Evolutionary conservation across 495 filamentous ascomycete genomes (phyloP).

Genomic region (Parathielavia hyrcaniae): DNA sequence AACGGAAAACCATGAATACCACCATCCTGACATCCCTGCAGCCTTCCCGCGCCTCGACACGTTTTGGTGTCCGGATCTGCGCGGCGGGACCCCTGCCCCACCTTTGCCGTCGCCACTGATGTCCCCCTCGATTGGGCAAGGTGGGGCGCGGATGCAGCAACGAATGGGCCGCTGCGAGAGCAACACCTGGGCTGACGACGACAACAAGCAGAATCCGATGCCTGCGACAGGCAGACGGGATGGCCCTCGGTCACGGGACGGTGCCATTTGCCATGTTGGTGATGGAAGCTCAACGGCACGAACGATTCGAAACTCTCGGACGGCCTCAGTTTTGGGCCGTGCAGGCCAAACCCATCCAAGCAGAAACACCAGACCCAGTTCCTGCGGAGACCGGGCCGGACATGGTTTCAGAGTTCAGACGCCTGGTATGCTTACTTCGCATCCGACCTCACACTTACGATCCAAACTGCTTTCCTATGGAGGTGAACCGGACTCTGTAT

Average conservation of each 20-base stretch:
- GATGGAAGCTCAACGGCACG: background rate
- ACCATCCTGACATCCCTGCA: background rate
- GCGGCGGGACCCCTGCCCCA: slow-evolving; percentile 15
- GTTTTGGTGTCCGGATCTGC: slow-evolving; percentile 8
- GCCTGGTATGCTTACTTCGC: background rate
- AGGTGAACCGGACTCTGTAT: no score
- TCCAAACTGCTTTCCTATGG: no score
- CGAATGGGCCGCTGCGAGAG: no score
- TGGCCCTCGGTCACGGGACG: no score
- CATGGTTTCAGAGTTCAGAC: background rate
- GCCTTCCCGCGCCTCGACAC: background rate
- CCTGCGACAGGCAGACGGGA: slow-evolving; percentile 4
- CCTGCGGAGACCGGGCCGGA: background rate
- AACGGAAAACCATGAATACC: no score
- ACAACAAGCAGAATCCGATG: background rate
- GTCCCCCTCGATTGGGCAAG: no score
- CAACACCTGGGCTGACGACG: slow-evolving; percentile 1
- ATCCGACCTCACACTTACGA: background rate
- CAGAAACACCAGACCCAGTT: background rate
- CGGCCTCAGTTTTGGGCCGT: slow-evolving; percentile 7
- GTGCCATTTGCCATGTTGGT: background rate
- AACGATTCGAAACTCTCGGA: background rate
- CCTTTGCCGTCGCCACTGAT: no score
- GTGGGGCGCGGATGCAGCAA: no score
- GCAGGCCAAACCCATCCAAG: background rate